A percentile compares a stretch with the other conserved stretches of the same genome.
Conservation (phyloP, 805 yeast species). For the Dipodascus geniculatus region DNA sequence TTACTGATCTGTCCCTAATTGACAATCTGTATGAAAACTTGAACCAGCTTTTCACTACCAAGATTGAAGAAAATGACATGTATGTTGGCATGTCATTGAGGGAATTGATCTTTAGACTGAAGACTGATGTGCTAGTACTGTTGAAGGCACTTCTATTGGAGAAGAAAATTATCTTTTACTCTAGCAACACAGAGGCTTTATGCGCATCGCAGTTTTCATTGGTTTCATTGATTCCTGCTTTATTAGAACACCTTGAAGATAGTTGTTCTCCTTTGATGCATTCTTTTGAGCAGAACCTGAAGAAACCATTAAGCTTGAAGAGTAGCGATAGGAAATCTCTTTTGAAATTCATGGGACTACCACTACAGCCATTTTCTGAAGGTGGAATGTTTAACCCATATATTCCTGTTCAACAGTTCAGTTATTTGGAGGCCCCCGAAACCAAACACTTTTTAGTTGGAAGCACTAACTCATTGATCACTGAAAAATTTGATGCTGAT, state of each 20-base stretch:
- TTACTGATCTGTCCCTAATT: slow-evolving; percentile 57
- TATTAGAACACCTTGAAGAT: slow-evolving; percentile 59
- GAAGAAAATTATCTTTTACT: slow-evolving; percentile 60
- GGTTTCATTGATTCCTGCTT: slow-evolving; percentile 71
- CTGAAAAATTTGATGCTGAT: slow-evolving; percentile 59
- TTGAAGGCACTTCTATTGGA: slow-evolving; percentile 74
- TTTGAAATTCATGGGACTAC: slow-evolving; percentile 73
- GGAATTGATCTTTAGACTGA: slow-evolving; percentile 47
- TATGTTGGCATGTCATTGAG: slow-evolving; percentile 67
- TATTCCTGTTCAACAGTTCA: slow-evolving; percentile 84
- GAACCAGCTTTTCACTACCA: slow-evolving; percentile 25
- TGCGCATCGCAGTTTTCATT: slow-evolving; percentile 78
- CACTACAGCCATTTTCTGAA: slow-evolving; percentile 71
- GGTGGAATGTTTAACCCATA: slow-evolving; percentile 90
- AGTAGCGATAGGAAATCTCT: slow-evolving; percentile 72
- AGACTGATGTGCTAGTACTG: slow-evolving; percentile 47
- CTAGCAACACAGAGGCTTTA: slow-evolving; percentile 65
- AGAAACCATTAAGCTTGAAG: slow-evolving; percentile 53
- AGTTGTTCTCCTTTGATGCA: slow-evolving; percentile 69
- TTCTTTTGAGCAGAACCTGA: slow-evolving; percentile 38
- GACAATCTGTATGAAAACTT: slow-evolving; percentile 57
- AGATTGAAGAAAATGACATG: slow-evolving; percentile 42
- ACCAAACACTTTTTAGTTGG: slow-evolving; percentile 68
- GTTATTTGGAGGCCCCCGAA: slow-evolving; percentile 46
- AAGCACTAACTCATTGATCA: slow-evolving; percentile 71